phyloP scores from a whole-genome alignment of 1,139 yeast species.

The Blastobotrys persicus region DNA sequence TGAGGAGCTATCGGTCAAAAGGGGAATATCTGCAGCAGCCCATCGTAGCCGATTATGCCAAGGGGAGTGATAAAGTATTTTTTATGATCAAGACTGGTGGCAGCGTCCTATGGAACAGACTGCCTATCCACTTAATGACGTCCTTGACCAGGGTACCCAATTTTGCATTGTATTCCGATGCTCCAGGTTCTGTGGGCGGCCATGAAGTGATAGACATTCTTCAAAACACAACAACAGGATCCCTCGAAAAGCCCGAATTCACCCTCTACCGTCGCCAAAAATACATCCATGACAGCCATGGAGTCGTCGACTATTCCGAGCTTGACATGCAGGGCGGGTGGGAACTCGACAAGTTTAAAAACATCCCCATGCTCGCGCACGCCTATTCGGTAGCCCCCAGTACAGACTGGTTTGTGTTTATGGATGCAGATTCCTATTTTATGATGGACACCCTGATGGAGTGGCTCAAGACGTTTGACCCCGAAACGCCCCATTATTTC shows the following conservation, averaged over 20 bases:
- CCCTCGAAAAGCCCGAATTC: conserved; percentile 28
- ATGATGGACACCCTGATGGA: conserved; percentile 32
- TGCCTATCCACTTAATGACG: conserved; percentile 38
- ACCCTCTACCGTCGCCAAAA: conserved; percentile 31
- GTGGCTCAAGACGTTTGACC: conserved; percentile 29
- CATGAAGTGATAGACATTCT: conserved; percentile 36
- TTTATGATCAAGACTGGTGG: conserved; percentile 40
- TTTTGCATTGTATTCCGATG: conserved; percentile 38
- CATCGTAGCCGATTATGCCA: conserved; percentile 28
- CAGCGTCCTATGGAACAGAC: conserved; percentile 38
- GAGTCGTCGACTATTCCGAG: conserved; percentile 25
- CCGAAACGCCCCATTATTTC: conserved; percentile 31
- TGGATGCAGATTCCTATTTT: conserved; percentile 40
- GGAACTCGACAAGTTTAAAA: conserved; percentile 40
- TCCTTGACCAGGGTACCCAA: conserved; percentile 37
- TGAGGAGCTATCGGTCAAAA: conserved; percentile 9
- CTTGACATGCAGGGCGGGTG: conserved; percentile 32
- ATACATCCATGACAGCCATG: conserved; percentile 28
- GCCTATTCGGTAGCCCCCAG: conserved; percentile 35
- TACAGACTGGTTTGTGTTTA: conserved; percentile 39
- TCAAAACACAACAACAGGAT: conserved; percentile 29
- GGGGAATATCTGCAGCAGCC: conserved; percentile 26
- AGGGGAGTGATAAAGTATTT: conserved; percentile 28
- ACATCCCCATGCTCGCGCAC: conserved; percentile 40
- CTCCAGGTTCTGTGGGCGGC: conserved; percentile 34